Percentiles rank a stretch among this genome's conserved stretches.
These are phyloP conservation scores for Saturnispora besseyi DNA, from an alignment of 805 yeast genomes.

Conservation along the genomic window DNA sequence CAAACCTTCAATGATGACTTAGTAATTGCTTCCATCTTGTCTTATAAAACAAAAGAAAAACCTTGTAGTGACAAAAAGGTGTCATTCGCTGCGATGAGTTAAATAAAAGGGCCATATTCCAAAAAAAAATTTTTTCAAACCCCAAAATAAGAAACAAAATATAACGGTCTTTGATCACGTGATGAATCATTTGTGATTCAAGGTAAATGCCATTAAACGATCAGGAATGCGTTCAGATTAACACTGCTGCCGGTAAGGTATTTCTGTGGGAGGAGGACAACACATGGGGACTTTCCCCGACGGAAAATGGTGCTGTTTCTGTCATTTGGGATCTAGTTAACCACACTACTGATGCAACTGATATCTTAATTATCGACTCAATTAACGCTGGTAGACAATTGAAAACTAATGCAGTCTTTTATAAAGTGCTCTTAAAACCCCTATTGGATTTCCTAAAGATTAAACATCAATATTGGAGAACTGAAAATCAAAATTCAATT, in stretches of 20 bases:
- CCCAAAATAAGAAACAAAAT: not conserved
- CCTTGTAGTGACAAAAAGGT: not conserved
- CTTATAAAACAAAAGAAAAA: not conserved
- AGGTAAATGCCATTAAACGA: not conserved
- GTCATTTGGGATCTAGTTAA: not conserved
- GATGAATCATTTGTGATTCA: not conserved
- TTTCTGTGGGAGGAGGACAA: not conserved
- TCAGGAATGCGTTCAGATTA: not conserved
- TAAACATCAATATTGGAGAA: constrained; percentile 20
- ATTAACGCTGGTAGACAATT: constrained; percentile 38
- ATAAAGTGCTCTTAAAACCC: constrained; percentile 37
- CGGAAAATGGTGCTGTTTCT: not conserved
- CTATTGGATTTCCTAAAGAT: constrained; percentile 33
- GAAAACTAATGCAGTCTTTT: constrained; percentile 30
- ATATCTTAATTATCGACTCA: constrained; percentile 36
- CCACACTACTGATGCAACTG: not conserved
- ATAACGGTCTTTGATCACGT: not conserved
- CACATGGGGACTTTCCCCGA: not conserved
- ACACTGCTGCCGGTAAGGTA: not conserved
- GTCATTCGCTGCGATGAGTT: too few species aligned
- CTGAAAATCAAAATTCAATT: constrained; percentile 34
- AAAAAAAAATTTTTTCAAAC: not conserved
- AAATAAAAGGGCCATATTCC: too few species aligned
- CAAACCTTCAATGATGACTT: constrained; percentile 72
- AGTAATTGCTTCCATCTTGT: constrained; percentile 68